Evolutionary conservation across 306 rosid genomes (phyloP).

Genomic region (Datisca glomerata): DNA sequence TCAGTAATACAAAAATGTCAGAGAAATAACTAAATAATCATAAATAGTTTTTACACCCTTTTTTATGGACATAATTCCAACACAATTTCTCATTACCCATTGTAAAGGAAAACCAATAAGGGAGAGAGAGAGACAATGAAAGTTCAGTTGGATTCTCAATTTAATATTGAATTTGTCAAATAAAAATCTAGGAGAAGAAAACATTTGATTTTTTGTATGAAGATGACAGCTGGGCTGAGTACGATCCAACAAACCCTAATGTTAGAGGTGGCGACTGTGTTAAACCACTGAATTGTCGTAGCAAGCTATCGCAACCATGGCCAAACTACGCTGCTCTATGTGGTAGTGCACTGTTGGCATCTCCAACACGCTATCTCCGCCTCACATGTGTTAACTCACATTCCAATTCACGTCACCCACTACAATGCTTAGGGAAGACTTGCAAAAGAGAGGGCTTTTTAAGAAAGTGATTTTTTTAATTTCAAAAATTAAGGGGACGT

Average conservation of each 20-base stretch:
- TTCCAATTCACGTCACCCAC: constrained; percentile 91
- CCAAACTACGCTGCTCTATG: constrained; percentile 94
- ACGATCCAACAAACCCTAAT: constrained; percentile 96
- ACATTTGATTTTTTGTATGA: constrained; percentile 8
- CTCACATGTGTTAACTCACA: constrained; percentile 93
- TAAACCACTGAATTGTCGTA: constrained; percentile 82
- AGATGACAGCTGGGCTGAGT: constrained; percentile 93
- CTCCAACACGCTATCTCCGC: constrained; percentile 74
- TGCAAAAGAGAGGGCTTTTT: no score
- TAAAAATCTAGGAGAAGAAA: no score
- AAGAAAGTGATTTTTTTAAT: no score
- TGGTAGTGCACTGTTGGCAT: constrained; percentile 68
- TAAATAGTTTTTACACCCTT: no score
- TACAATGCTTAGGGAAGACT: no score
- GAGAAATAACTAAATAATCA: no score
- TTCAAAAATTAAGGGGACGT: no score
- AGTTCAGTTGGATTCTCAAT: neutral
- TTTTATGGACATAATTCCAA: no score
- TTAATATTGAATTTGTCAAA: constrained; percentile 1
- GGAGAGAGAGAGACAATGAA: neutral
- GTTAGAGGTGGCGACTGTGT: constrained; percentile 79
- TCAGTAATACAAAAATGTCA: no score
- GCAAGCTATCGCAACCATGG: constrained; percentile 93
- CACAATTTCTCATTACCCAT: no score
- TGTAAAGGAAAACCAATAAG: no score